Conservation (phyloP, 2,329 filamentous ascomycete genomes). For the Intubia oerlemansii region DNA sequence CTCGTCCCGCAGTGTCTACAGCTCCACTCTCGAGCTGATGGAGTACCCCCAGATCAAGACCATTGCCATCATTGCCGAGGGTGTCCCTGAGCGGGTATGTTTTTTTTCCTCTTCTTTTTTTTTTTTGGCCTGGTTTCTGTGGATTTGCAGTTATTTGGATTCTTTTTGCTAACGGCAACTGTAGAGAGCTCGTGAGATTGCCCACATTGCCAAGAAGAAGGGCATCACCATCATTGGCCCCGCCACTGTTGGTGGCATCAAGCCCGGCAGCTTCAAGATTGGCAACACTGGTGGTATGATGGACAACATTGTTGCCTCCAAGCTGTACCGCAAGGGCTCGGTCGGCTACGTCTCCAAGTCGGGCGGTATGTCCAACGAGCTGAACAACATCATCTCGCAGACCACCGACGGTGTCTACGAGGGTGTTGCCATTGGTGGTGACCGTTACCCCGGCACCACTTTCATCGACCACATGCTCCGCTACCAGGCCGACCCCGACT, state of each 20-base stretch:
- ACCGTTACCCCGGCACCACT: conserved; percentile 94
- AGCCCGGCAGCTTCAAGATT: conserved; percentile 98
- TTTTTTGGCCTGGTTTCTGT: too few relatives aligned
- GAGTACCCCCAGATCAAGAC: conserved; percentile 91
- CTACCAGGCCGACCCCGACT: conserved; percentile 90
- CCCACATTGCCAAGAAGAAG: conserved; percentile 94
- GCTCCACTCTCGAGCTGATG: conserved; percentile 97
- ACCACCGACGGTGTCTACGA: conserved; percentile 97
- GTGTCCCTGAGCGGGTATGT: conserved; percentile 90
- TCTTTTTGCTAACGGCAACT: conserved; percentile 10
- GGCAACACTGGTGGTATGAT: conserved; percentile 99
- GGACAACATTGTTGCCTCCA: conserved; percentile 99
- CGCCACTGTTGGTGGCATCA: conserved; percentile 96
- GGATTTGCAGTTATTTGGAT: background rate
- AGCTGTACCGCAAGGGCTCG: conserved; percentile 98
- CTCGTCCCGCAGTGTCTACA: conserved; percentile 95
- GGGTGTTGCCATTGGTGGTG: conserved; percentile 97
- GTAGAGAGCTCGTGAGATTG: conserved; percentile 89
- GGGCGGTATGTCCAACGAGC: conserved; percentile 98
- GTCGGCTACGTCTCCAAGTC: conserved; percentile 99
- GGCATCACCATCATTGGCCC: conserved; percentile 97
- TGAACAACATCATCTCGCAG: conserved; percentile 98
- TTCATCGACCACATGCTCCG: conserved; percentile 97
- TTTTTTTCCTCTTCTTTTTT: background rate
- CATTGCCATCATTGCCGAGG: conserved; percentile 98